Evolutionary conservation across 768 basidiomycete genomes (phyloP).

Genomic region (Boletus edulis): DNA sequence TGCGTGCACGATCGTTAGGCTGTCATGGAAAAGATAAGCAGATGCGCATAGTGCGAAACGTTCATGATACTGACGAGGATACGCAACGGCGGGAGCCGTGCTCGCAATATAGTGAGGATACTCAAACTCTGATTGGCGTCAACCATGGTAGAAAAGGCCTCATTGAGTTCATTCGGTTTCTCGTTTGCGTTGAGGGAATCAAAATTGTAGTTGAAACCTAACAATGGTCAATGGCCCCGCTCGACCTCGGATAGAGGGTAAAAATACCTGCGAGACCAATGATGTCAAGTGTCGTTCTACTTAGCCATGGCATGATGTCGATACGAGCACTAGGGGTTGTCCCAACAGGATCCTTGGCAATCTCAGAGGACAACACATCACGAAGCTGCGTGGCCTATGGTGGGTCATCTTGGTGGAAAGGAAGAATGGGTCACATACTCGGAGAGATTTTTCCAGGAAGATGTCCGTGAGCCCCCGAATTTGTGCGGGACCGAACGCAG

Average conservation of each 20-base stretch:
- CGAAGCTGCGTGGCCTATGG: conserved; percentile 33
- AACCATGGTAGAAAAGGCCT: conserved; percentile 32
- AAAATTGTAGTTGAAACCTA: conserved; percentile 38
- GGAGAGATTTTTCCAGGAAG: conserved; percentile 53
- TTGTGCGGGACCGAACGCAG: conserved; percentile 62
- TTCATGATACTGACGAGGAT: conserved; percentile 34
- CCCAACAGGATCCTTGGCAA: conserved; percentile 22
- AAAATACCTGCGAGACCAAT: conserved; percentile 38
- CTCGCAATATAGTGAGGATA: conserved; percentile 33
- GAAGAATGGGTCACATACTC: conserved; percentile 33
- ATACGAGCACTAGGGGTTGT: conserved; percentile 13
- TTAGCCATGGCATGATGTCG: conserved; percentile 33
- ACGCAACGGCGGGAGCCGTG: conserved; percentile 38
- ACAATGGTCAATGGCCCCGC: too few species aligned
- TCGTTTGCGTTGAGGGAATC: conserved; percentile 27
- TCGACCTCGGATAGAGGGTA: too few species aligned
- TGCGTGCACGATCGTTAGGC: conserved; percentile 19
- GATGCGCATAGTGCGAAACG: background rate
- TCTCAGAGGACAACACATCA: conserved; percentile 41
- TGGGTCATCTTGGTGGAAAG: background rate
- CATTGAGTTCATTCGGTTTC: conserved; percentile 30
- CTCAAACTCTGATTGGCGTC: background rate
- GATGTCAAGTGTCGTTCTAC: conserved; percentile 36
- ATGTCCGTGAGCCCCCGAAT: conserved; percentile 57
- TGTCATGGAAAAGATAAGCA: conserved; percentile 3